These are phyloP conservation scores for Paraphaeosphaeria minitans DNA, from an alignment of 2,329 filamentous ascomycete species.

Conservation along the genomic window DNA sequence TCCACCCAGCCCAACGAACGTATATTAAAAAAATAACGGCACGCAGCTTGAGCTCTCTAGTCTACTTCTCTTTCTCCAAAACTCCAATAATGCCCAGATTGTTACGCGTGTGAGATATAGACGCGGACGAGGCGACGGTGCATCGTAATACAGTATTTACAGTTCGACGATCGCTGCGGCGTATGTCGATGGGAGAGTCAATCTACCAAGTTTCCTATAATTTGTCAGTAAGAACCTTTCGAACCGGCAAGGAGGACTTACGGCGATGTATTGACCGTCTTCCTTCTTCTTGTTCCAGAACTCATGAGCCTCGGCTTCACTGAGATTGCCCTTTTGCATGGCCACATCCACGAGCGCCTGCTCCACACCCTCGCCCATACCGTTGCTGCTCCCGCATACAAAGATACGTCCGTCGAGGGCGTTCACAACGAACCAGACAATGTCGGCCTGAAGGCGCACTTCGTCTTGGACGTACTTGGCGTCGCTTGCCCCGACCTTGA, in stretches of 20 bases:
- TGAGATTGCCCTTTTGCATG: constrained; percentile 88
- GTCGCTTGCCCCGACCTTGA: constrained; percentile 59
- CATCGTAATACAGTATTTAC: neutral
- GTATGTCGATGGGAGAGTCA: neutral
- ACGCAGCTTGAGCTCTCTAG: neutral
- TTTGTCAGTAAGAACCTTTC: neutral
- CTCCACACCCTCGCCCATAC: constrained; percentile 97
- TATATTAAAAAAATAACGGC: neutral
- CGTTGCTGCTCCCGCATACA: constrained; percentile 92
- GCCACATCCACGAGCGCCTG: constrained; percentile 85
- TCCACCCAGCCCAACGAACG: neutral
- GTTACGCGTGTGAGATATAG: neutral
- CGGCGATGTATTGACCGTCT: constrained; percentile 93
- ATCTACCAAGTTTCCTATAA: constrained; percentile 17
- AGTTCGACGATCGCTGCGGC: neutral
- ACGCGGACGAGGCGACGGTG: neutral
- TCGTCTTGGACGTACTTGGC: constrained; percentile 97
- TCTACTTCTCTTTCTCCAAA: neutral
- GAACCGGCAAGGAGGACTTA: constrained; percentile 31
- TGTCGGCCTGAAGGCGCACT: constrained; percentile 84
- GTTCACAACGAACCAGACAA: constrained; percentile 99
- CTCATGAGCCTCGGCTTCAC: constrained; percentile 76
- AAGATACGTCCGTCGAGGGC: constrained; percentile 94
- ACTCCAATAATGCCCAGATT: neutral
- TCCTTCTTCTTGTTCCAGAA: constrained; percentile 95